Evolutionary conservation across 371 early-diverging fungal genomes (phyloP), one percentile per base, ranked within the genome.

Genomic region (Lichtheimia ramosa): DNA sequence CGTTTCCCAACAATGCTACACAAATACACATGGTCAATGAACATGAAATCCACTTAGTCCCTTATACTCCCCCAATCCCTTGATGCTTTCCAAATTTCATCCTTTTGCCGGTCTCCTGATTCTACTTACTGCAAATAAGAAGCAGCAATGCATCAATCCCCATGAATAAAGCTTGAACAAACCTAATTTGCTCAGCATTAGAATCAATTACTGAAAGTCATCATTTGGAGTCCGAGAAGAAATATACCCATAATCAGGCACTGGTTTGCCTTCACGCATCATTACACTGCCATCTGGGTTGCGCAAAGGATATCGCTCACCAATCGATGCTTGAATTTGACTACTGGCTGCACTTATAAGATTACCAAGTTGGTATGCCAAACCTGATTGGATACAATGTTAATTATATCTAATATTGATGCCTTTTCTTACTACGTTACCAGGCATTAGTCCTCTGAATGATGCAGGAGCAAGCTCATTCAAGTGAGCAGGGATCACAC

Each of bases 331-430:
- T 56, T 89, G 84, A 27, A 89, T 87, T 64, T 87, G 88, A 53
- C 84, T 81, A 24, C 83, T 79, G 7, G 87, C 82, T 10, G 89
- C 83, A 46, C 83, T 76, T 46, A 89, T 77, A 60, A 89, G 66
- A 59, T 86, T 91, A 56, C 89, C 89, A 14, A 87, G 68, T 64
- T 91, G 89, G 66, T 88, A 89, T 3, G 86, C 69, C 15, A 89
- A 69, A 27, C 90, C 62, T 57, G 20, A 18, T 34, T 34, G 34
- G 34, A 34, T 34, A 34, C 10, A 0, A 8, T 34, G 27, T 27
- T 27, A 27, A 27, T 3, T 5, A 27, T 3, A 27, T 27, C 1
- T 27, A 7, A 27, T 27, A 25, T 27, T 1, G 27, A 27, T 27
- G 27, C 27, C 27, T 27, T 27, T 27, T 2, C 5, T 34, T 34